These are phyloP conservation scores for Rhizopogon rudus DNA, from an alignment of 768 basidiomycete genomes.

Conservation along the genomic window DNA sequence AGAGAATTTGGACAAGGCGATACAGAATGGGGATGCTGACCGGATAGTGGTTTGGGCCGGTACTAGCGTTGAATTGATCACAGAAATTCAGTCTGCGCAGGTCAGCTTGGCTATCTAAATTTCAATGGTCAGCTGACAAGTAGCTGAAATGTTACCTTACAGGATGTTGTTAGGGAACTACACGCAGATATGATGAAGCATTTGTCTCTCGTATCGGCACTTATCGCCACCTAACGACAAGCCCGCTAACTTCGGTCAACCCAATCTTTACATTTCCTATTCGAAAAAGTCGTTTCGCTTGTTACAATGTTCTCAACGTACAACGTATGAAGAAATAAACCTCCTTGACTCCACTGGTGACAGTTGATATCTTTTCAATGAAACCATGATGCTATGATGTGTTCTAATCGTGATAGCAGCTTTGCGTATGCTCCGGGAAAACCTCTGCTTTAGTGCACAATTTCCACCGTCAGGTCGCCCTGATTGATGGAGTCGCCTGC, in stretches of 20 bases:
- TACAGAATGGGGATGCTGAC: conserved; percentile 38
- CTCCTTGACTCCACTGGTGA: neutral
- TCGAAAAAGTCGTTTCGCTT: neutral
- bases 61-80: conserved; percentile 55
- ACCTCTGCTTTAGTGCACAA: conserved; percentile 50
- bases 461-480: conserved; percentile 88
- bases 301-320: neutral
- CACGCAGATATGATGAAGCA: conserved; percentile 38
- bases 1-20: conserved; percentile 41
- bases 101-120: conserved; percentile 22
- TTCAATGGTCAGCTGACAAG: neutral
- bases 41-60: conserved; percentile 68
- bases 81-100: conserved; percentile 34
- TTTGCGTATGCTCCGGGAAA: conserved; percentile 4
- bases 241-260: neutral
- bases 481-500: conserved; percentile 91
- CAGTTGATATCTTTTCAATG: conserved; percentile 3
- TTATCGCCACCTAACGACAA: conserved; percentile 15
- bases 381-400: conserved; percentile 14
- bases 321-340: neutral
- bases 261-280: neutral
- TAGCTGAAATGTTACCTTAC: conserved; percentile 6
- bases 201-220: conserved; percentile 25
- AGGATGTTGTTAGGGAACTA: conserved; percentile 55
- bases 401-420: conserved; percentile 13